Base-by-base conservation (phyloP, 2,329 filamentous ascomycete genomes). In the Chaetomium sp. region DNA sequence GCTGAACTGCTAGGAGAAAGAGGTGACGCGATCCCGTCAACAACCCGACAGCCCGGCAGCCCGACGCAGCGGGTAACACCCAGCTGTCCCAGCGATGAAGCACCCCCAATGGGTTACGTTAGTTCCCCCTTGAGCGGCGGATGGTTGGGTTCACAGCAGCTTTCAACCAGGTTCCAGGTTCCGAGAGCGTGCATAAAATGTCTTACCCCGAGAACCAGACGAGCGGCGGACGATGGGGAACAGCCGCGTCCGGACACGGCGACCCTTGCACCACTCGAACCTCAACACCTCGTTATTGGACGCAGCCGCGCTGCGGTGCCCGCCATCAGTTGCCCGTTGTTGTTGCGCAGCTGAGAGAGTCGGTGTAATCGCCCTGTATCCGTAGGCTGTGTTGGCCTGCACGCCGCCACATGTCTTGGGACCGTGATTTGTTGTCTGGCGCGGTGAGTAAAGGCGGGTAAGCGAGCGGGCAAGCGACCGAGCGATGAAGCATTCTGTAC, bases 371-470 rank as follows among this genome's bases (percentile, higher is more conserved):
- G 19, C 19, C 19, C 19, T 27, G 19, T 27, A 27, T 27, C 19
- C 19, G 19, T 27, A 27, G 19, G 19, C 19, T 27, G 47, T 42
- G 35, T 47, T 51, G 48, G 55, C 35, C 50, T 53, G 46, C 54
- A 50, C 35, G 54, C 52, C 50, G 55, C 59, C 55, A 53, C 50
- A 61, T 57, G 57, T 58, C 57, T 61, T 53, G 54, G 40, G n/a
- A 27, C 27, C 34, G 41, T 47, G 53, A 49, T 59, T 59, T 61
- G 57, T 53, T 56, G 55, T 54, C 53, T 14, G 44, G 55, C 59
- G 59, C 57, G 51, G 50, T 58, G 56, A 50, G 27, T 47, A 43
- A 27, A 27, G 19, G 19, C 19, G 19, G 19, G 19, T 27, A 27
- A 27, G 19, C 19, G 19, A 27, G 19, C 19, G 19, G 19, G 19